Conservation (phyloP, 345 rosid species). For the Cardamine resedifolia region DNA sequence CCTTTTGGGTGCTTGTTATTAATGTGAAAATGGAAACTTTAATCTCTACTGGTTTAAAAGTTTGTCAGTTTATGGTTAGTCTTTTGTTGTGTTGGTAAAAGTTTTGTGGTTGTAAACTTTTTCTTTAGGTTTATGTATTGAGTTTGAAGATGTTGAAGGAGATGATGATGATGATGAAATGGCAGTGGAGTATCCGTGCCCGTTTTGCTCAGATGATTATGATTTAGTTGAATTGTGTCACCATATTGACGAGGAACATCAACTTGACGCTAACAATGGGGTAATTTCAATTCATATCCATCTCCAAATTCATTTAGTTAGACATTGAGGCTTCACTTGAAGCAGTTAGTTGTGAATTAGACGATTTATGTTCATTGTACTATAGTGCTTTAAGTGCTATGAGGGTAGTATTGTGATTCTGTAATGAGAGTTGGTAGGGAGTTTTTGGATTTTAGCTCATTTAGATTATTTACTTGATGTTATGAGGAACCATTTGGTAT, state of each 20-base stretch:
- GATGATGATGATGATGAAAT: constrained; percentile 31
- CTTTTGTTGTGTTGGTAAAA: background rate
- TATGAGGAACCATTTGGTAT: background rate
- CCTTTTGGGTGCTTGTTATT: background rate
- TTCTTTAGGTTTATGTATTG: constrained; percentile 31
- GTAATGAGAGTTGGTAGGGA: constrained; percentile 7
- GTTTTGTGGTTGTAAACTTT: constrained; percentile 10
- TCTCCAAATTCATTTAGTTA: background rate
- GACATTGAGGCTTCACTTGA: constrained; percentile 15
- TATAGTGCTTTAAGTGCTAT: background rate
- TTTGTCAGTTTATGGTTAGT: background rate
- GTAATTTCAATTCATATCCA: constrained; percentile 17
- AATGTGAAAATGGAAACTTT: background rate
- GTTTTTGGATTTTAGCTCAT: background rate
- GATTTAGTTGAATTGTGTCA: constrained; percentile 37
- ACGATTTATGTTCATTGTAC: background rate
- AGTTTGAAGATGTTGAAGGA: constrained; percentile 33
- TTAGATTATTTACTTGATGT: background rate
- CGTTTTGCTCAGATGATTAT: constrained; percentile 38
- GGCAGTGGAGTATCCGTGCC: constrained; percentile 35
- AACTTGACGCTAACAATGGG: constrained; percentile 28
- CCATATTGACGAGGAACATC: constrained; percentile 38
- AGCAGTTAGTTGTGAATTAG: constrained; percentile 5
- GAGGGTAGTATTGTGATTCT: constrained; percentile 16
- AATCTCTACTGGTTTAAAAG: background rate